Evolutionary conservation across 148 eudicot genomes (phyloP).

Genomic region (Heliamphora exappendiculata): DNA sequence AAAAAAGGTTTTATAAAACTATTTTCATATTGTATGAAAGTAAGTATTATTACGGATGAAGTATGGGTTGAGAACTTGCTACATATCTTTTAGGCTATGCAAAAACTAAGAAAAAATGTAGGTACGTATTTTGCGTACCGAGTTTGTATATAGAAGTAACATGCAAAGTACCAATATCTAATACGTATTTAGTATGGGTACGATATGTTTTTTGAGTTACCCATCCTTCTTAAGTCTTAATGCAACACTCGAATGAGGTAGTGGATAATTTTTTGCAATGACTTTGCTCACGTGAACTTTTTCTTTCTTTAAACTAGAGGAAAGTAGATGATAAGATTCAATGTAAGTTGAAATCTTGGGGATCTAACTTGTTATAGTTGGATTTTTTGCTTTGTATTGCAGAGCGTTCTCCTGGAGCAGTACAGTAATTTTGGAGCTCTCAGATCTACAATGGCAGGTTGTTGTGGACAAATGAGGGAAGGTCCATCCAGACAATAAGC

Average conservation of each 20-base stretch:
- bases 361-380: background rate
- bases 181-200: too few species aligned
- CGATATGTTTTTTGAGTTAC: too few species aligned
- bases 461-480: background rate
- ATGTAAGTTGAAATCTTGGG: background rate
- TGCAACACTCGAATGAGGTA: background rate
- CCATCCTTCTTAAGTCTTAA: background rate
- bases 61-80: too few species aligned
- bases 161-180: too few species aligned
- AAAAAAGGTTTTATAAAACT: too few species aligned
- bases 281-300: background rate
- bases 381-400: constrained; percentile 3
- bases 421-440: background rate
- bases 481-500: constrained; percentile 6
- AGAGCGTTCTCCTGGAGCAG: background rate
- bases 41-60: too few species aligned
- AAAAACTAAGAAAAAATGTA: too few species aligned
- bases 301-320: background rate
- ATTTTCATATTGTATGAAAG: too few species aligned
- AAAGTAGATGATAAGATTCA: background rate
- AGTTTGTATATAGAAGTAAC: too few species aligned
- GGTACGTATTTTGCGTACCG: too few species aligned
- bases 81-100: too few species aligned
- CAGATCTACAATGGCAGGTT: background rate
- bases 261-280: too few species aligned